phyloP scores from a whole-genome alignment of 441 rosid genomes.

The Adansonia gregorii region DNA sequence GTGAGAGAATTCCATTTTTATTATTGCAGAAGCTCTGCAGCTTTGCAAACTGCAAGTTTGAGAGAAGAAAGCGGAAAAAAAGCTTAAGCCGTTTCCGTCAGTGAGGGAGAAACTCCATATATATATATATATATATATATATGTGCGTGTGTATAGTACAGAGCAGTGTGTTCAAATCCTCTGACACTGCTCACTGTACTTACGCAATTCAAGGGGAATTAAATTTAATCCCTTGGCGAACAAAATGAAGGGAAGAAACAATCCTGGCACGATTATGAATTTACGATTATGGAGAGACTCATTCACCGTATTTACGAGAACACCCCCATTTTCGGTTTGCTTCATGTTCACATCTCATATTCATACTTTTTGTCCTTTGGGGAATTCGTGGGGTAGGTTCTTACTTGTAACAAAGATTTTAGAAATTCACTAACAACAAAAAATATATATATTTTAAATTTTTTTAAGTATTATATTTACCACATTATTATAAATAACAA shows the following conservation, averaged over 20 bases:
- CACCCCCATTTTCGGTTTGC: constrained; percentile 25
- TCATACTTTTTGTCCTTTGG: too few species aligned
- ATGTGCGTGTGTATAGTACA: too few species aligned
- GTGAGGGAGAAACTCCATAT: not conserved
- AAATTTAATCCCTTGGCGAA: not conserved
- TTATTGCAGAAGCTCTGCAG: constrained; percentile 17
- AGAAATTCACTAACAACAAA: too few species aligned
- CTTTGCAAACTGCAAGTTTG: not conserved
- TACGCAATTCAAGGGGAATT: constrained; percentile 21
- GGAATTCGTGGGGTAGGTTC: not conserved
- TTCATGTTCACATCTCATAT: not conserved
- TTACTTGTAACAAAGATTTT: not conserved
- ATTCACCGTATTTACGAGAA: not conserved
- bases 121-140: constrained; percentile 33
- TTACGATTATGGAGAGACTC: not conserved
- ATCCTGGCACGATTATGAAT: not conserved
- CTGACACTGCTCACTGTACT: not conserved
- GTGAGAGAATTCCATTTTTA: constrained; percentile 34
- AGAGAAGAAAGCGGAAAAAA: not conserved
- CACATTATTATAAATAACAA: too few species aligned
- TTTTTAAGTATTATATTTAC: too few species aligned
- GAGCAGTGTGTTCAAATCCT: not conserved
- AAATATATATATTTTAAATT: too few species aligned
- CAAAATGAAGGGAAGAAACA: not conserved
- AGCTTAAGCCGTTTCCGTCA: constrained; percentile 18